Evolutionary conservation across 768 basidiomycete species (phyloP).

Genomic region (Nidula microcarpa): DNA sequence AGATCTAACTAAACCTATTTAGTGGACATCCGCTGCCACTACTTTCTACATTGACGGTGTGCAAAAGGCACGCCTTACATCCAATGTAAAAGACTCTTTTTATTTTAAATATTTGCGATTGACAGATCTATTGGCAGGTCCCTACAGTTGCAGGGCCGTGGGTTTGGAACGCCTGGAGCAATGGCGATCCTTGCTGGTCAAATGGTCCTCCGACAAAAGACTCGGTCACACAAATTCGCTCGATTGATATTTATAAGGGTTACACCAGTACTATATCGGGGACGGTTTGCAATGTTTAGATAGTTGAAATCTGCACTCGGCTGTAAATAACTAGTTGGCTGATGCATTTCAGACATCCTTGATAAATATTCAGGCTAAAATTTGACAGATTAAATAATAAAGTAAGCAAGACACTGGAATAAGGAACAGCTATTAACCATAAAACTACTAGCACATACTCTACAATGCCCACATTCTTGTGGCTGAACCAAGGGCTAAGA

Average conservation of each 20-base stretch:
- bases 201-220: constrained; percentile 29
- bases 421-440: too few relatives aligned
- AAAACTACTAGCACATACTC: too few relatives aligned
- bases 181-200: constrained; percentile 29
- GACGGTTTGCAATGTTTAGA: constrained; percentile 10
- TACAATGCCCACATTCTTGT: too few relatives aligned
- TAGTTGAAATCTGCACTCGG: background rate
- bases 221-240: constrained; percentile 28
- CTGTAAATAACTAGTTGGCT: too few relatives aligned
- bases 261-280: constrained; percentile 20
- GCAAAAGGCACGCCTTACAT: constrained; percentile 22
- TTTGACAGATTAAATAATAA: too few relatives aligned
- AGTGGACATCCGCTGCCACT: constrained; percentile 27
- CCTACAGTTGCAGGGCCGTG: constrained; percentile 23
- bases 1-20: background rate
- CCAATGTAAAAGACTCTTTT: constrained; percentile 16
- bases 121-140: constrained; percentile 12
- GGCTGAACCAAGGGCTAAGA: too few relatives aligned
- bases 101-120: background rate
- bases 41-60: constrained; percentile 30
- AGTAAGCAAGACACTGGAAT: too few relatives aligned
- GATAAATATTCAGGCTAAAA: too few relatives aligned
- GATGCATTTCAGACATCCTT: too few relatives aligned
- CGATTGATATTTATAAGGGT: constrained; percentile 30
- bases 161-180: constrained; percentile 34